Conservation (phyloP, 148 eudicot genomes). For the Vaccinium macrocarpon region DNA sequence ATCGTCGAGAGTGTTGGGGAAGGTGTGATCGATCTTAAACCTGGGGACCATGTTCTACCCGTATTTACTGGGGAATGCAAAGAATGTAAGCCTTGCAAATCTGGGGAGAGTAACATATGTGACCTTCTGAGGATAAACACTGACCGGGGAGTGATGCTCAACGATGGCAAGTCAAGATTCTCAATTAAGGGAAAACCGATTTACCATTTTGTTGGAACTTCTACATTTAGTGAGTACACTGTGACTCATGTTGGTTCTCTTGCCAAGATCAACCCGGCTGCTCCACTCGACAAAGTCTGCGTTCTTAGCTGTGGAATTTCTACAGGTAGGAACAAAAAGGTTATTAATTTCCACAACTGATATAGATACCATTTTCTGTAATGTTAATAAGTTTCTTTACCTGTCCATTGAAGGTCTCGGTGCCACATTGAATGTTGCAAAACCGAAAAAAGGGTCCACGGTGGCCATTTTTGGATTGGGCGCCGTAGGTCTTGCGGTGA, state of each 20-base stretch:
- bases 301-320: constrained; percentile 41
- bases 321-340: constrained; percentile 24
- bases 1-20: constrained; percentile 42
- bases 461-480: constrained; percentile 82
- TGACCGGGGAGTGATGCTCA: constrained; percentile 32
- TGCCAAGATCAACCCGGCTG: constrained; percentile 27
- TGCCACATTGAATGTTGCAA: constrained; percentile 81
- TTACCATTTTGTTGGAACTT: constrained; percentile 35
- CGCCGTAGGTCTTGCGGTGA: constrained; percentile 85
- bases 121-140: constrained; percentile 31
- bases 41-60: constrained; percentile 42
- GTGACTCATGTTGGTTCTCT: constrained; percentile 34
- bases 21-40: constrained; percentile 32
- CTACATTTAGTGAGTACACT: constrained; percentile 42
- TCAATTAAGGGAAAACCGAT: constrained; percentile 33
- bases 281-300: constrained; percentile 39
- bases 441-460: constrained; percentile 65
- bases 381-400: background rate
- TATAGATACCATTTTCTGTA: background rate
- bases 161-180: constrained; percentile 35
- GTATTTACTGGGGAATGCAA: constrained; percentile 38
- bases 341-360: background rate
- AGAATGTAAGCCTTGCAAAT: constrained; percentile 38
- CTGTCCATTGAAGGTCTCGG: constrained; percentile 49
- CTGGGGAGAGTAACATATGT: constrained; percentile 38